These are phyloP conservation scores for Entomortierella lignicola DNA, from an alignment of 192 early-diverging fungal species.

Conservation along the genomic window DNA sequence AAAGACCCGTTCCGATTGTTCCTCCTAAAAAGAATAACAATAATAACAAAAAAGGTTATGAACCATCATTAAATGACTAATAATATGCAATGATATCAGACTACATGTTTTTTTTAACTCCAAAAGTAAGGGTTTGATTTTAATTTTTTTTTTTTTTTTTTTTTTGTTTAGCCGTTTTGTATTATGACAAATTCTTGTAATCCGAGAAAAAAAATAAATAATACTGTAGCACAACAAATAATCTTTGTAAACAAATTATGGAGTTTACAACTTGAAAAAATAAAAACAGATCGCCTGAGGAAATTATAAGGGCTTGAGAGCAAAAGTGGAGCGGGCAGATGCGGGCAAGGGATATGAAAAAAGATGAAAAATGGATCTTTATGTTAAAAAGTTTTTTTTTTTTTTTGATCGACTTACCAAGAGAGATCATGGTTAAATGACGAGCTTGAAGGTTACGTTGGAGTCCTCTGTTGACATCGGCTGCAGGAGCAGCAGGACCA, in stretches of 20 bases:
- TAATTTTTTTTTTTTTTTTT: neutral
- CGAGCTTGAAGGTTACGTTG: constrained; percentile 75
- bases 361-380: no score
- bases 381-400: no score
- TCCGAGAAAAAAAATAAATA: neutral
- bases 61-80: no score
- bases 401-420: no score
- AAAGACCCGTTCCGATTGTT: constrained; percentile 58
- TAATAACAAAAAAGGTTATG: constrained; percentile 12
- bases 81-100: no score
- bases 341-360: no score
- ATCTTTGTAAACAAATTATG: neutral
- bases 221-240: neutral
- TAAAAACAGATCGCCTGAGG: no score
- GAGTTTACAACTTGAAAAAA: no score
- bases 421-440: constrained; percentile 71
- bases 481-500: neutral
- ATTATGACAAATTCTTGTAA: neutral
- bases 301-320: no score
- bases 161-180: constrained; percentile 37
- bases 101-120: neutral
- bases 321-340: no score
- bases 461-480: constrained; percentile 42
- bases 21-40: constrained; percentile 35
- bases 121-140: no score